A percentile compares a stretch with the other conserved stretches of the same genome.
phyloP scores from a whole-genome alignment of 108 stramenopile species.

The Nitzschia palea region DNA sequence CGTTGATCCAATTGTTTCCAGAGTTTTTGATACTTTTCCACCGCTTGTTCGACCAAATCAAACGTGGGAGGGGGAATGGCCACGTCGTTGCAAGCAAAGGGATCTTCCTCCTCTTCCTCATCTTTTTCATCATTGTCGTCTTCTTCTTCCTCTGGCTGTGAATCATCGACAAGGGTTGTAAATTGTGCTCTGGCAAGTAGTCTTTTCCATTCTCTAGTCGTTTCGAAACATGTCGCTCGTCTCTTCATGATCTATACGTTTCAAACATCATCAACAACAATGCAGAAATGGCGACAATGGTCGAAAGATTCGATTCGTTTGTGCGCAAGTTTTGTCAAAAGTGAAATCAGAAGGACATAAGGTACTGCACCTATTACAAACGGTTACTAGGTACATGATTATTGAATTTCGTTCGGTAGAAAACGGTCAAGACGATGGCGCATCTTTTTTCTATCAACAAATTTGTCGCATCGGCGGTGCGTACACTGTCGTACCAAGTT shows the following conservation, averaged over 20 bases:
- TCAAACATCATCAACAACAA: neutral
- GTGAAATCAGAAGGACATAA: too few species aligned
- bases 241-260: neutral
- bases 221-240: neutral
- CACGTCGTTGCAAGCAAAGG: constrained; percentile 64
- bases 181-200: neutral
- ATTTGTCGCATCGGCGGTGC: too few species aligned
- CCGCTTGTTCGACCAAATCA: constrained; percentile 43
- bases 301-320: too few species aligned
- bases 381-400: too few species aligned
- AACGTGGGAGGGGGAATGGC: constrained; percentile 33
- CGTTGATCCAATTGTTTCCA: constrained; percentile 64
- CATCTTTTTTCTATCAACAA: too few species aligned
- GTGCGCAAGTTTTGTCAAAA: too few species aligned
- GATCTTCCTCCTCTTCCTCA: constrained; percentile 25
- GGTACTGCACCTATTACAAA: too few species aligned
- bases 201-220: constrained; percentile 4
- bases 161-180: neutral
- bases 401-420: too few species aligned
- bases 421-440: too few species aligned
- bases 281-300: too few species aligned
- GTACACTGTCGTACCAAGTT: too few species aligned
- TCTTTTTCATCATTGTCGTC: neutral
- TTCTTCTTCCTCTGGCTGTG: neutral
- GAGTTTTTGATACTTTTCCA: constrained; percentile 20